These are phyloP conservation scores for Syncephalis plumigaleata DNA, from an alignment of 371 early-diverging fungal genomes.

Conservation along the genomic window DNA sequence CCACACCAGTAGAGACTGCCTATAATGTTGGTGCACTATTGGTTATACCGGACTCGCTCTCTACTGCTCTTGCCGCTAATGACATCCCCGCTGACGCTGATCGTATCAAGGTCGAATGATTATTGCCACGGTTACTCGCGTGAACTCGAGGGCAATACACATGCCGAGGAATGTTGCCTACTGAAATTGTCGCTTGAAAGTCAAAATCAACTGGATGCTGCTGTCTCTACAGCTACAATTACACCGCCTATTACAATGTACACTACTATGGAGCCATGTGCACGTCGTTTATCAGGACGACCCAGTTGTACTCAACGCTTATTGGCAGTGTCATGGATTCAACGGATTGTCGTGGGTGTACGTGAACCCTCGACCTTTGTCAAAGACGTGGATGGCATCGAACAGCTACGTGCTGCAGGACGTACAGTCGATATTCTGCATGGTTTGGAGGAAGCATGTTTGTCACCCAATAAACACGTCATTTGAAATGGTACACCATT, in stretches of 20 bases:
- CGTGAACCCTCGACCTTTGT: conserved; percentile 77
- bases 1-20: conserved; percentile 56
- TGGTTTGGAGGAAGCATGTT: conserved; percentile 48
- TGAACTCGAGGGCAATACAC: conserved; percentile 81
- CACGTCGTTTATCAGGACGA: conserved; percentile 57
- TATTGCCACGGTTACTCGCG: conserved; percentile 65
- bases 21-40: conserved; percentile 81
- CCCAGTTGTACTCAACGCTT: conserved; percentile 37
- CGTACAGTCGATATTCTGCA: conserved; percentile 44
- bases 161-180: conserved; percentile 76
- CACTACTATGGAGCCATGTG: conserved; percentile 89
- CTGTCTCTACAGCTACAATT: conserved; percentile 12
- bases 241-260: conserved; percentile 24
- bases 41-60: neutral
- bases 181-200: conserved; percentile 27
- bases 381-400: conserved; percentile 41
- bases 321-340: conserved; percentile 47
- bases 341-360: conserved; percentile 69
- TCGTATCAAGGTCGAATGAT: conserved; percentile 20
- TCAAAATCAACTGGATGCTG: neutral
- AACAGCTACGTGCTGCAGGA: conserved; percentile 31
- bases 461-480: conserved; percentile 52
- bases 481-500: conserved; percentile 5
- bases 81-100: too few species aligned
- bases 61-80: too few species aligned